Conservation (phyloP, 139 green algal genomes). For the Haematococcus lacustris region DNA sequence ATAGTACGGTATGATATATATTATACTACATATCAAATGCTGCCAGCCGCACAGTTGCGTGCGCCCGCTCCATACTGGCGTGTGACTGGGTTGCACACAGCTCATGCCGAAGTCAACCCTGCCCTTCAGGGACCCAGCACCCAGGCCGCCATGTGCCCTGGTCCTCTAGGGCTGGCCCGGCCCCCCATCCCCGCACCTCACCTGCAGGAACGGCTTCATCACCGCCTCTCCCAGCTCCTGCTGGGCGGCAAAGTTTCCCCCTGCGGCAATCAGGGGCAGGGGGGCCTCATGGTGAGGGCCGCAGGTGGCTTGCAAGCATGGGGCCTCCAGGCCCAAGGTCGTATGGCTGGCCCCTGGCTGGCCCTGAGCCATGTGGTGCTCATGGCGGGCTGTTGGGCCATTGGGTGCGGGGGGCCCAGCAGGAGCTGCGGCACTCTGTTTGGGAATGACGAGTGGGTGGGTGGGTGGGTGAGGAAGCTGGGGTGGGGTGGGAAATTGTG, state of each 20-base stretch:
- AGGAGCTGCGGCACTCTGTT: not conserved
- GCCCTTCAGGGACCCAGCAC: not conserved
- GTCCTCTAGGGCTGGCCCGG: not conserved
- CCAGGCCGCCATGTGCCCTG: no score
- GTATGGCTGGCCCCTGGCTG: not conserved
- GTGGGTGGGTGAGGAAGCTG: not conserved
- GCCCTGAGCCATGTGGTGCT: not conserved
- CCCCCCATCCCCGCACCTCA: constrained; percentile 2
- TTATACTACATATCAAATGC: no score
- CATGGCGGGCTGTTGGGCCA: not conserved
- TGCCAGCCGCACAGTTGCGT: not conserved
- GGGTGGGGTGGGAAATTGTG: no score
- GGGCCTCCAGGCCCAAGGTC: not conserved
- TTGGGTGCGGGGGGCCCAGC: not conserved
- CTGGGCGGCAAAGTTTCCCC: constrained; percentile 80
- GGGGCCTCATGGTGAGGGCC: not conserved
- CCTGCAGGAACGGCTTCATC: constrained; percentile 84
- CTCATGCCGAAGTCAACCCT: not conserved
- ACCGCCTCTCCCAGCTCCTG: constrained; percentile 55
- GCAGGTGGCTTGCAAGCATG: not conserved
- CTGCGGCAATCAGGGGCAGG: constrained; percentile 12
- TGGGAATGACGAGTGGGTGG: not conserved
- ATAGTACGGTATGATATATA: no score
- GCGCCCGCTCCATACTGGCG: not conserved
- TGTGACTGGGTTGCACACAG: no score